phyloP scores from a whole-genome alignment of 257 asterid genomes.

The Solanum rostratum region DNA sequence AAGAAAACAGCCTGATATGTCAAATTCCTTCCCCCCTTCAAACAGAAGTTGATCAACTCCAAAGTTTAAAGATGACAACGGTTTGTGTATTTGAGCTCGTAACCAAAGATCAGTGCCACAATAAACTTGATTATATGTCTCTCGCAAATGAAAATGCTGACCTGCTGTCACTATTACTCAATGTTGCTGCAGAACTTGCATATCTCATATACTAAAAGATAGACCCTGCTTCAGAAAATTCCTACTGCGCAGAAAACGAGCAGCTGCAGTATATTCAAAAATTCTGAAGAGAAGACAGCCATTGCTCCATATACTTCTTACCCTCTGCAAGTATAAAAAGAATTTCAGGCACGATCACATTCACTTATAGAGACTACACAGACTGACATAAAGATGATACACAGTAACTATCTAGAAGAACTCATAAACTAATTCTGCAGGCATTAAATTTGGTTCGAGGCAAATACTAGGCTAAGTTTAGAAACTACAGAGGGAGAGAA shows the following conservation, averaged over 20 bases:
- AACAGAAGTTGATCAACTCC: background rate
- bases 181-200: background rate
- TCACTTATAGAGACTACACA: background rate
- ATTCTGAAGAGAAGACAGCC: constrained; percentile 77
- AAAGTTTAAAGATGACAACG: background rate
- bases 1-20: constrained; percentile 11
- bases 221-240: background rate
- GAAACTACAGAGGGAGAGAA: background rate
- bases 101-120: background rate
- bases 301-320: constrained; percentile 59
- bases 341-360: background rate
- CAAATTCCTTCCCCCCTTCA: constrained; percentile 1
- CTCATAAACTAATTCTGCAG: background rate
- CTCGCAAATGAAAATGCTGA: background rate
- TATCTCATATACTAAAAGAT: constrained; percentile 2
- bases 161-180: background rate
- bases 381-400: background rate
- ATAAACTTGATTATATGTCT: background rate
- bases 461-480: background rate
- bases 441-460: background rate
- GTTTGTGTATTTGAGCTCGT: background rate
- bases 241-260: background rate
- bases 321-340: constrained; percentile 36
- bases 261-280: constrained; percentile 30
- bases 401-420: background rate